Percentiles rank a stretch among this genome's conserved stretches.
Conservation (phyloP, 2,329 filamentous ascomycete genomes). For the Trichoderma sp. region DNA sequence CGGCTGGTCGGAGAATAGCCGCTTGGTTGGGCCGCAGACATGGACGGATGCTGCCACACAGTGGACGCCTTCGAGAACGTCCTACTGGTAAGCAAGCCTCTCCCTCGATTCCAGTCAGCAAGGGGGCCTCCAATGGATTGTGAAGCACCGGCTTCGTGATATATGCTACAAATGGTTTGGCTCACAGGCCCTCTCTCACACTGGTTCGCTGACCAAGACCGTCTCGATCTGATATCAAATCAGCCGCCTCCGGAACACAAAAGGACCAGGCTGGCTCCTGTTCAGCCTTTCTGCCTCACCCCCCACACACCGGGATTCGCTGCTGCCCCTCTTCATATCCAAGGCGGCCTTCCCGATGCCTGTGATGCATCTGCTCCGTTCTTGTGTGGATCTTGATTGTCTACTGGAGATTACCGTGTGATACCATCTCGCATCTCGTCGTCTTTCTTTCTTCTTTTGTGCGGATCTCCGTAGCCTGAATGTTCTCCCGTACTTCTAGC, state of each 20-base stretch:
- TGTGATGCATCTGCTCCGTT: conserved; percentile 3
- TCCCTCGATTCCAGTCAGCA: conserved; percentile 2
- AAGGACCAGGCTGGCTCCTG: neutral
- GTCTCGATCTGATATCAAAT: conserved; percentile 4
- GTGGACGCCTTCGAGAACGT: neutral
- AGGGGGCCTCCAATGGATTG: conserved; percentile 1
- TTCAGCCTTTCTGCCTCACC: neutral
- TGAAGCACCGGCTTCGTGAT: conserved; percentile 14
- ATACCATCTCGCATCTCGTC: conserved; percentile 9
- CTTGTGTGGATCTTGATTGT: conserved; percentile 19
- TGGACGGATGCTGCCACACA: neutral
- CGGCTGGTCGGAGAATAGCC: conserved; percentile 21
- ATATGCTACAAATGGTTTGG: conserved; percentile 9
- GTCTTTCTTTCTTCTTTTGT: conserved; percentile 15
- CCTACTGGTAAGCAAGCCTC: neutral
- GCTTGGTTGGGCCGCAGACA: neutral
- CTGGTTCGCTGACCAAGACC: neutral
- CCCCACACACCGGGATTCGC: conserved; percentile 7
- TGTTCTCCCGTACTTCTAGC: conserved; percentile 19
- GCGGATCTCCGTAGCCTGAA: conserved; percentile 19
- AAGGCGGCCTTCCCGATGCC: conserved; percentile 18
- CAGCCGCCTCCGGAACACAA: neutral
- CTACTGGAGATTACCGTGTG: conserved; percentile 24
- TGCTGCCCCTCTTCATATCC: conserved; percentile 8
- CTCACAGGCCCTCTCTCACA: neutral